Conservation (phyloP, 345 rosid genomes). For the Arabidopsis arenosa region DNA sequence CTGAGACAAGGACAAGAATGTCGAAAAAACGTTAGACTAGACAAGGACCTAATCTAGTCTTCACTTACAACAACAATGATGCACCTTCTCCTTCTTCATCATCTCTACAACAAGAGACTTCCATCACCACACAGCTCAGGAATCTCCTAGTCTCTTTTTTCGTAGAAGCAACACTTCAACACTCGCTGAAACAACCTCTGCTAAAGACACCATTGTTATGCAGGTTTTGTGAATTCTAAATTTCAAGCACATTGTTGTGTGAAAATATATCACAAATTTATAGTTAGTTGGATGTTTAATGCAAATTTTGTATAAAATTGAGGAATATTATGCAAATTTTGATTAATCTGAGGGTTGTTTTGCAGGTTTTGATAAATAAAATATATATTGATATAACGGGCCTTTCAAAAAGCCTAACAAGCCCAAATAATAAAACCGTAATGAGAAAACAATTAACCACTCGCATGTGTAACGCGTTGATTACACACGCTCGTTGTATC, state of each 20-base stretch:
- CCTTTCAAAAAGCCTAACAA: background rate
- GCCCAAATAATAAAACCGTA: background rate
- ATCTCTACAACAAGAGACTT: conserved; percentile 7
- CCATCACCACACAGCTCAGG: conserved; percentile 16
- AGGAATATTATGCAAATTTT: too few relatives aligned
- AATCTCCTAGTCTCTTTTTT: conserved; percentile 10
- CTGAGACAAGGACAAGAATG: background rate
- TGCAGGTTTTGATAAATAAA: too few relatives aligned
- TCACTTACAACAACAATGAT: conserved; percentile 51
- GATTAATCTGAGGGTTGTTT: too few relatives aligned
- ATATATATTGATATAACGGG: background rate
- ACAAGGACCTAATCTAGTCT: conserved; percentile 30
- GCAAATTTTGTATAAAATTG: too few relatives aligned
- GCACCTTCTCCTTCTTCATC: conserved; percentile 22
- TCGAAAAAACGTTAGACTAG: background rate
- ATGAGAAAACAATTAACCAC: background rate
- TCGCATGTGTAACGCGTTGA: conserved; percentile 5
- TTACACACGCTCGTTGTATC: background rate
- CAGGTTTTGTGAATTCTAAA: background rate
- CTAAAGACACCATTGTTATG: conserved; percentile 17
- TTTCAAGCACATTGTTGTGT: too few relatives aligned
- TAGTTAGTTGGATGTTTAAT: too few relatives aligned
- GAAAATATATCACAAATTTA: too few relatives aligned
- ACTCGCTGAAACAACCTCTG: conserved; percentile 13
- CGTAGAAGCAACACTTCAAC: conserved; percentile 1